Evolutionary conservation across 1,139 yeast genomes (phyloP), one percentile per base, ranked within the genome.

Genomic region (Blastobotrys petasosporus): DNA sequence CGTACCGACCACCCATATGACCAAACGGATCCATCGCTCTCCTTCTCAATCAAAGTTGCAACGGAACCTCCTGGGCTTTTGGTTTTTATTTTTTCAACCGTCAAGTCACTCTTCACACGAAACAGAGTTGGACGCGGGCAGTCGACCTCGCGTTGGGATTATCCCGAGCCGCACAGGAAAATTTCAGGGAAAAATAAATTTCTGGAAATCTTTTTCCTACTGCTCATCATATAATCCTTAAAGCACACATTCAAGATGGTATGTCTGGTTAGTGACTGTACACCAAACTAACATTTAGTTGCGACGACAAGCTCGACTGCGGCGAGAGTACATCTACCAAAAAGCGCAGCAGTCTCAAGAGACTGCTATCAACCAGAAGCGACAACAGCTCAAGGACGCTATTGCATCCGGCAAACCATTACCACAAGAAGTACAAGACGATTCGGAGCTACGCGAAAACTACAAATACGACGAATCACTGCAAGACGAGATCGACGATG

Each of bases 251-350:
- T 45, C 32, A 48, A 30, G 13, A 32, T 37, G 38, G 32, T 31
- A 16, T 17, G 38, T 16, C 10, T 4, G 38, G 16, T 4, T 8
- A 35, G 16, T 13, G 29, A 10, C 3, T 4, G 32, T 35, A 33
- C 13, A 23, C 25, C 25, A 31, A 11, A 15, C 9, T 23, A 7
- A 5, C 13, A 13, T n/a, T 25, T 15, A 29, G 46, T 32, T 39
- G 11, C 78, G 98, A 68, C 80, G 85, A 71, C 95, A 88, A 62
- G 96, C 97, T 15, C 80, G 97, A 70, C 97, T 90, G 65, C 78
- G 97, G 71, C 79, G 95, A 67, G 97, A 92, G 61, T 92, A 88
- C 59, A 73, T 90, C 37, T 92, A 86, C 70, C 76, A 90, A 47
- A 88, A 90, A 63, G 85, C 96, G 0, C 79, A 86, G 39, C 94